phyloP scores from a whole-genome alignment of 768 basidiomycete species.

The Calocybe cyanea region DNA sequence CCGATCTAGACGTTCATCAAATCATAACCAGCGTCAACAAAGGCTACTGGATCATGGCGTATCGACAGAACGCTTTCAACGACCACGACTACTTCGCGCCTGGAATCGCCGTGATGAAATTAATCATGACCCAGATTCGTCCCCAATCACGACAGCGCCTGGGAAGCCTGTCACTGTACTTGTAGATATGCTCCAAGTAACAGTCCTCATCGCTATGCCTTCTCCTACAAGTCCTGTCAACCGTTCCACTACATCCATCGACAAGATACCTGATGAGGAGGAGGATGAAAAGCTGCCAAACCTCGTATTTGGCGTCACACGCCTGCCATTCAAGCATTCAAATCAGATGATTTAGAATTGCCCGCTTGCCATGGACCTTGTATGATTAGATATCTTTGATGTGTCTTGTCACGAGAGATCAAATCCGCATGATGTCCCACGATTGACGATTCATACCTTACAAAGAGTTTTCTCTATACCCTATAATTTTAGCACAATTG shows the following conservation, averaged over 20 bases:
- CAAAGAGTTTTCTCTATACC: too few relatives aligned
- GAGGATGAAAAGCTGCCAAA: slow-evolving; percentile 42
- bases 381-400: background rate
- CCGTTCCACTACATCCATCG: slow-evolving; percentile 17
- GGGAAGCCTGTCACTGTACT: slow-evolving; percentile 11
- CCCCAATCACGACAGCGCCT: slow-evolving; percentile 3
- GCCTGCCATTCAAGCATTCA: slow-evolving; percentile 27
- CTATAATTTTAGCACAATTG: too few relatives aligned
- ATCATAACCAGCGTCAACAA: slow-evolving; percentile 12
- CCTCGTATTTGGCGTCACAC: slow-evolving; percentile 44
- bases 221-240: slow-evolving; percentile 23
- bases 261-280: slow-evolving; percentile 7
- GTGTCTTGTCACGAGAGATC: background rate
- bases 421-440: background rate
- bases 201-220: slow-evolving; percentile 60
- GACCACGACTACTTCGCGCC: slow-evolving; percentile 6
- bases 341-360: slow-evolving; percentile 8
- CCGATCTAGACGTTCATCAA: slow-evolving; percentile 23
- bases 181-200: slow-evolving; percentile 44
- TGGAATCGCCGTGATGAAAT: slow-evolving; percentile 6
- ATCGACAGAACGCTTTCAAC: slow-evolving; percentile 2
- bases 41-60: slow-evolving; percentile 5
- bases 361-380: slow-evolving; percentile 2
- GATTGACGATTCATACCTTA: background rate
- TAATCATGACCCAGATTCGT: background rate